Conservation (phyloP, 164 flowering plant species). For the Akebia trifoliata region DNA sequence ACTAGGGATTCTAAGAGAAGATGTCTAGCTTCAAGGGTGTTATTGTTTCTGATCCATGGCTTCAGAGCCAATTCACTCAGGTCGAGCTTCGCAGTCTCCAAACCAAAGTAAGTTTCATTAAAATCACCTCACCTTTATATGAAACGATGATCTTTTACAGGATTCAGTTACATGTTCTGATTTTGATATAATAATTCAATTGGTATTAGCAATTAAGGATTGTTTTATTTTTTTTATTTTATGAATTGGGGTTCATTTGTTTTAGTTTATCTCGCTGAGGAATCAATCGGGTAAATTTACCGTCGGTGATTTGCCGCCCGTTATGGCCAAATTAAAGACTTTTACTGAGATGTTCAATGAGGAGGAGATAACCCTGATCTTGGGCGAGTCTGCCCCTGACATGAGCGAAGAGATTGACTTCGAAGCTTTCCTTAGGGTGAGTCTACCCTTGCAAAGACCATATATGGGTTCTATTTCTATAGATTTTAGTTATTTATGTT, state of each 20-base stretch:
- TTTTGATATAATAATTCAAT: neutral
- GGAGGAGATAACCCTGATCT: conserved; percentile 49
- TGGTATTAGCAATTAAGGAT: neutral
- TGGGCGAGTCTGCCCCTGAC: conserved; percentile 44
- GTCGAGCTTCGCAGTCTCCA: conserved; percentile 65
- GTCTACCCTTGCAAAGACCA: conserved; percentile 14
- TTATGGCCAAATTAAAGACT: conserved; percentile 57
- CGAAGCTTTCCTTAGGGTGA: conserved; percentile 72
- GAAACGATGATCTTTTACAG: too few species aligned
- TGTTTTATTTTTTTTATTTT: neutral
- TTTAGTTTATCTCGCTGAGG: conserved; percentile 44
- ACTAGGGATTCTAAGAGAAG: conserved; percentile 9
- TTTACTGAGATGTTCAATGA: conserved; percentile 39
- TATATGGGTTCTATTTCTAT: too few species aligned
- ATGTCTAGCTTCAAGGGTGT: conserved; percentile 72
- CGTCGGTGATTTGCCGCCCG: conserved; percentile 62
- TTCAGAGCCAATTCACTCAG: conserved; percentile 78
- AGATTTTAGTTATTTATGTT: conserved; percentile 5
- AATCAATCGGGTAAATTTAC: conserved; percentile 30
- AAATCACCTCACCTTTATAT: neutral
- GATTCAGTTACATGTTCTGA: neutral
- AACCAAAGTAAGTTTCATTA: conserved; percentile 38
- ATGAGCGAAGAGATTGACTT: conserved; percentile 58
- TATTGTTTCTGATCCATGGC: conserved; percentile 71
- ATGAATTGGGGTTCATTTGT: conserved; percentile 6